Evolutionary conservation across 352 stramenopile genomes (phyloP).

Genomic region (Pythium scleroteichum): DNA sequence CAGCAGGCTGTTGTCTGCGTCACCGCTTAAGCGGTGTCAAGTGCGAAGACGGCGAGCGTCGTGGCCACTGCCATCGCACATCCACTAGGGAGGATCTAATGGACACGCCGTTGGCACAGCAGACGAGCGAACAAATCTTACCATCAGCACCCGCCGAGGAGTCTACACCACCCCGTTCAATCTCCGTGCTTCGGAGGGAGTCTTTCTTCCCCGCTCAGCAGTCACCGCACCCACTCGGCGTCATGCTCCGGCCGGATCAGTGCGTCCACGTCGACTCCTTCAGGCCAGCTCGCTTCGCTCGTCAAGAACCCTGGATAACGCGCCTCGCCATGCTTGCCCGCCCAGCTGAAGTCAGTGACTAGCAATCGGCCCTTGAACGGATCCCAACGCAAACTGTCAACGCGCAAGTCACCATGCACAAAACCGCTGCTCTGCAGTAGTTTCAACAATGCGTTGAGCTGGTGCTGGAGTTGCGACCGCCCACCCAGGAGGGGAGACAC

Average conservation of each 20-base stretch:
- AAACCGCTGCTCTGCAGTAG: neutral
- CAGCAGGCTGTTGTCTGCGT: too few relatives aligned
- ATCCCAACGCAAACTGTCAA: neutral
- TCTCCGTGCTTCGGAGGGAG: too few relatives aligned
- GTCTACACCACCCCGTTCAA: too few relatives aligned
- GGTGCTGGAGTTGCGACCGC: neutral
- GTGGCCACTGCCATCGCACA: too few relatives aligned
- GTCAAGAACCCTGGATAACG: neutral
- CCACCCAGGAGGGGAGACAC: neutral
- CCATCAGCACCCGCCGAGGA: too few relatives aligned
- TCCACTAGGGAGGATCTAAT: too few relatives aligned
- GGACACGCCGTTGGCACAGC: too few relatives aligned
- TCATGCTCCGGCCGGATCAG: neutral
- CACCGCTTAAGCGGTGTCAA: too few relatives aligned
- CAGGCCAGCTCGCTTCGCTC: neutral
- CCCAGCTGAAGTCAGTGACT: neutral
- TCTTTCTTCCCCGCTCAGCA: too few relatives aligned
- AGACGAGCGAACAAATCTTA: too few relatives aligned
- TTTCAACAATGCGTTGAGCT: neutral
- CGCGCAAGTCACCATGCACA: neutral
- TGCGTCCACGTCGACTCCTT: neutral
- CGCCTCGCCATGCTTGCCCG: neutral
- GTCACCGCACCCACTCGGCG: neutral
- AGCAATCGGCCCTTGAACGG: neutral
- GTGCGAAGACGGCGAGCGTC: too few relatives aligned